Evolutionary conservation across 139 green algal genomes (phyloP).

Genomic region (Coelastrella sp.): DNA sequence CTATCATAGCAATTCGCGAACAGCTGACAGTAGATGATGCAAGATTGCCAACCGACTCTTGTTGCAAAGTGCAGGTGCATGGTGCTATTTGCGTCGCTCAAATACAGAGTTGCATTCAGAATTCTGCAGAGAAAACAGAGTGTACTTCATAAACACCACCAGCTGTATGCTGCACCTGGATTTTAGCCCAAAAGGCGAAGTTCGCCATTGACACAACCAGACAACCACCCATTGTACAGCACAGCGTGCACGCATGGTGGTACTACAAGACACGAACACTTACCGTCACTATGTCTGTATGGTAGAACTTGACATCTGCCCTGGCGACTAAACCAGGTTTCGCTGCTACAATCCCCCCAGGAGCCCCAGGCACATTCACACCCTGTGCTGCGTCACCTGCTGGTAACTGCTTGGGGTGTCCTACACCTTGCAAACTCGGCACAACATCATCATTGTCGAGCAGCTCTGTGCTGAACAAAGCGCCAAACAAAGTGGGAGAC

Average conservation of each 20-base stretch:
- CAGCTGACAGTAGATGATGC: too few relatives aligned
- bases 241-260: not conserved
- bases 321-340: not conserved
- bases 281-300: constrained; percentile 18
- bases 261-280: not conserved
- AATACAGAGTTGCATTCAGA: not conserved
- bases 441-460: not conserved
- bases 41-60: too few relatives aligned
- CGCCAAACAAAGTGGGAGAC: not conserved
- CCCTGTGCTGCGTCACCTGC: not conserved
- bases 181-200: too few relatives aligned
- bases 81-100: not conserved
- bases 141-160: too few relatives aligned
- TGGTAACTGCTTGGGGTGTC: not conserved
- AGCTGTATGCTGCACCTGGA: too few relatives aligned
- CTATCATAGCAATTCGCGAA: too few relatives aligned
- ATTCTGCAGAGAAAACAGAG: too few relatives aligned
- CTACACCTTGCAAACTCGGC: not conserved
- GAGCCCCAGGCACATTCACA: not conserved
- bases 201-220: not conserved
- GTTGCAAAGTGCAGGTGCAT: too few relatives aligned
- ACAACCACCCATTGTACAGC: not conserved
- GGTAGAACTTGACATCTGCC: constrained; percentile 29
- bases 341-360: not conserved
- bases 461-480: not conserved